These are phyloP conservation scores for Hymenoscyphus fraxineus DNA, from an alignment of 2,329 filamentous ascomycete genomes.

Conservation along the genomic window DNA sequence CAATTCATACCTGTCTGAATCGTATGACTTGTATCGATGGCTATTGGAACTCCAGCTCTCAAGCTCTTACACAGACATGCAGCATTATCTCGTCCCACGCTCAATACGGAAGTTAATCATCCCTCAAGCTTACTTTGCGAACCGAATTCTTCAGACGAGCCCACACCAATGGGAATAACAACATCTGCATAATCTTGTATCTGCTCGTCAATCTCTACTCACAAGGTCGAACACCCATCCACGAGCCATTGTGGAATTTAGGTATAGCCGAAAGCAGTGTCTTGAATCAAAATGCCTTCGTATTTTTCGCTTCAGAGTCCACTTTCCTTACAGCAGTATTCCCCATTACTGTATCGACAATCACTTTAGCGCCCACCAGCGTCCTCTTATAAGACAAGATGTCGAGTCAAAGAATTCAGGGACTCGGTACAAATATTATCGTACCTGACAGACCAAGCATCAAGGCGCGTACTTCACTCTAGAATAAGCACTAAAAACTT, in stretches of 20 bases:
- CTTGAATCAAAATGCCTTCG: constrained; percentile 58
- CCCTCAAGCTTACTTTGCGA: constrained; percentile 57
- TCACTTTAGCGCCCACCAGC: constrained; percentile 62
- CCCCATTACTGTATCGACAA: constrained; percentile 45
- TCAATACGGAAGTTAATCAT: constrained; percentile 45
- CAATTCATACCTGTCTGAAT: constrained; percentile 51
- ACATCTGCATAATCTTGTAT: constrained; percentile 44
- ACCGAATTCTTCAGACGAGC: constrained; percentile 66
- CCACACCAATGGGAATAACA: constrained; percentile 67
- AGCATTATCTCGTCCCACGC: constrained; percentile 67
- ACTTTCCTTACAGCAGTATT: constrained; percentile 55
- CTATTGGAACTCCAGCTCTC: constrained; percentile 30
- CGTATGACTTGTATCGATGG: constrained; percentile 40
- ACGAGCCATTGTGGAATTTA: constrained; percentile 69
- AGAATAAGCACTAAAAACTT: too few relatives aligned
- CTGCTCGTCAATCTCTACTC: constrained; percentile 64
- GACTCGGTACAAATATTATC: constrained; percentile 59
- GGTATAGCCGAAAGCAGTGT: constrained; percentile 65
- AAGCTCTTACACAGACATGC: constrained; percentile 52
- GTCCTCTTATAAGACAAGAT: constrained; percentile 51
- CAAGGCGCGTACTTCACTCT: constrained; percentile 36
- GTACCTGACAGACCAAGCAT: constrained; percentile 50
- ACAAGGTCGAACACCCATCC: constrained; percentile 72
- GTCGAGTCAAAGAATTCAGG: constrained; percentile 52
- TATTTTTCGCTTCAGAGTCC: constrained; percentile 39